A percentile compares a stretch with the other conserved stretches of the same genome.
These are phyloP conservation scores for Mycena olivaceomarginata DNA, from an alignment of 768 basidiomycete species.

Conservation along the genomic window DNA sequence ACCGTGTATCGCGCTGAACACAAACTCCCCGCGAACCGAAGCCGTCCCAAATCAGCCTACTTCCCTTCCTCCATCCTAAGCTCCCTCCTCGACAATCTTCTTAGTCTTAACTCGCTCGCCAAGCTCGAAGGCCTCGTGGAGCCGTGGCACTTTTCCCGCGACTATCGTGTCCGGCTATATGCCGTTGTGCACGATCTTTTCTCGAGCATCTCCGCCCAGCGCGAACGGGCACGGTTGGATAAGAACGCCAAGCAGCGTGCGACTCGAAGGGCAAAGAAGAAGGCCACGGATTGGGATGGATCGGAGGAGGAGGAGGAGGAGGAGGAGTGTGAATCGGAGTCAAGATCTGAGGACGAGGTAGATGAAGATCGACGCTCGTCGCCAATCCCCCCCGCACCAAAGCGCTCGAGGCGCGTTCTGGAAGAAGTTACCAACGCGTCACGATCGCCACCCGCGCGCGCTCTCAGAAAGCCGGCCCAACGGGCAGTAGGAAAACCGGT, in stretches of 20 bases:
- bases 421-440: not conserved
- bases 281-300: not conserved
- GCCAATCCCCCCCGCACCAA: not conserved
- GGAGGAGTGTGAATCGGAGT: not conserved
- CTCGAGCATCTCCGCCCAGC: not conserved
- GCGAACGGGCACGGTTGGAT: not conserved
- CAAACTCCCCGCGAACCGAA: not conserved
- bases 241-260: not conserved
- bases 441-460: not conserved
- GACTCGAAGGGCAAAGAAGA: not conserved
- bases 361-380: not conserved
- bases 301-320: not conserved
- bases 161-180: not conserved
- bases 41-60: not conserved
- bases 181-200: not conserved
- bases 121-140: not conserved
- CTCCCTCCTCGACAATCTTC: not conserved
- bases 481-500: too few species aligned
- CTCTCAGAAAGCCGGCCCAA: too few species aligned
- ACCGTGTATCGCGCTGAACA: slow-evolving; percentile 12
- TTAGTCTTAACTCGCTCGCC: not conserved
- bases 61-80: not conserved
- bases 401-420: not conserved
- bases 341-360: not conserved
- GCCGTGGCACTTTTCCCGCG: not conserved